These are phyloP conservation scores for Gelatoporia subvermispora DNA, from an alignment of 768 basidiomycete genomes.

Conservation along the genomic window DNA sequence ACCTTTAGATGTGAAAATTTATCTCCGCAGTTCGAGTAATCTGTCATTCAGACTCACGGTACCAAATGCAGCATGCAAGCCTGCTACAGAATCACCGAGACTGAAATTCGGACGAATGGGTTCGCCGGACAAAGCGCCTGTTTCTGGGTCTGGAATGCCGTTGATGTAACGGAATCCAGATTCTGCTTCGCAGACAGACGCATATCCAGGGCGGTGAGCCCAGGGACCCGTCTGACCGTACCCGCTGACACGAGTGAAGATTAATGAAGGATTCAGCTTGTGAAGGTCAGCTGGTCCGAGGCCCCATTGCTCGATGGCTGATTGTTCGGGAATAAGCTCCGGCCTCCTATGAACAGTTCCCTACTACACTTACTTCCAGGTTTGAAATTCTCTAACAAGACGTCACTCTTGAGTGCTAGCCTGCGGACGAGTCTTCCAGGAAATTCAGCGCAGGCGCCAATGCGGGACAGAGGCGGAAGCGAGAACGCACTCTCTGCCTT, in stretches of 20 bases:
- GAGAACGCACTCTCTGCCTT: constrained; percentile 44
- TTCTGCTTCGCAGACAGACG: constrained; percentile 73
- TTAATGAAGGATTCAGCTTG: constrained; percentile 79
- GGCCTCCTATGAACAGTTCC: no score
- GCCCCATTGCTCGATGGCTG: constrained; percentile 68
- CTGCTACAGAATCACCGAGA: constrained; percentile 67
- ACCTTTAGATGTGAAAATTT: constrained; percentile 38
- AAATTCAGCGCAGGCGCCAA: background rate
- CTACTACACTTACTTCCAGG: constrained; percentile 71
- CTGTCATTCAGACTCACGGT: constrained; percentile 38
- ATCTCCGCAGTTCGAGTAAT: background rate
- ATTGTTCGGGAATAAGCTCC: background rate
- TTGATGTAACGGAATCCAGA: constrained; percentile 74
- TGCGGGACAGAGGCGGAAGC: background rate
- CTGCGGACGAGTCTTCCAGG: constrained; percentile 48
- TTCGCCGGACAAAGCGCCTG: constrained; percentile 52
- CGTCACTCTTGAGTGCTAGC: constrained; percentile 61
- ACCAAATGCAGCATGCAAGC: constrained; percentile 69
- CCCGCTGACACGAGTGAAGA: constrained; percentile 84
- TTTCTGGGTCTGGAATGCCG: constrained; percentile 51
- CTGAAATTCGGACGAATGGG: constrained; percentile 71
- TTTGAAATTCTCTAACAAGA: constrained; percentile 69
- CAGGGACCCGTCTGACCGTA: constrained; percentile 76
- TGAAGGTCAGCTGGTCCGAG: constrained; percentile 54
- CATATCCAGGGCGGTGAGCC: constrained; percentile 65